Evolutionary conservation across 306 rosid species (phyloP).

Genomic region (Quercus berberidifolia): DNA sequence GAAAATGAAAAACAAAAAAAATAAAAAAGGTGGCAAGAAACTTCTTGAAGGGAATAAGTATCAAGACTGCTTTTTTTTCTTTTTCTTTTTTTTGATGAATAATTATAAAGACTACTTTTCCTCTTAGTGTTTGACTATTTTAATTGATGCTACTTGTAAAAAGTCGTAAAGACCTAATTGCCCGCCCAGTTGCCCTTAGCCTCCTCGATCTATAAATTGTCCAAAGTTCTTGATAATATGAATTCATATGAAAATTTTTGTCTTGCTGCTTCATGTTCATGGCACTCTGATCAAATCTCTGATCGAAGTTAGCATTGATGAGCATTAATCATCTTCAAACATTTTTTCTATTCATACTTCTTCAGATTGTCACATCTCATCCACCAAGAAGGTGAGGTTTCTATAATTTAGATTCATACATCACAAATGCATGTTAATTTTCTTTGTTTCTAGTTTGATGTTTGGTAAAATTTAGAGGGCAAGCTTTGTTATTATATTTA

Average conservation of each 20-base stretch:
- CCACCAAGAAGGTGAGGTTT: background rate
- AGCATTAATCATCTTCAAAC: no score
- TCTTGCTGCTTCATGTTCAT: no score
- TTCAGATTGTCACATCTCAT: slow-evolving; percentile 14
- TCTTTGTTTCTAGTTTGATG: background rate
- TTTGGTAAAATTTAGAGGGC: background rate
- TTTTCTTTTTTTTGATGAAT: no score
- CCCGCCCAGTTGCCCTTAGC: background rate
- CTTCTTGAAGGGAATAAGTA: background rate
- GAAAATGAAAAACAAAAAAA: background rate
- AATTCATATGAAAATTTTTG: no score
- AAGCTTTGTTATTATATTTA: background rate
- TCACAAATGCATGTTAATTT: background rate
- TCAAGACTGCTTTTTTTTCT: no score
- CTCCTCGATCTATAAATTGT: background rate
- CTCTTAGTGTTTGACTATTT: background rate
- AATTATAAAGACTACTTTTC: background rate
- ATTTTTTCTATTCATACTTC: background rate
- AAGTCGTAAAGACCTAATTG: background rate
- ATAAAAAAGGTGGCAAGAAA: background rate
- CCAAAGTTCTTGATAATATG: no score
- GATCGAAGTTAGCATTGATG: no score
- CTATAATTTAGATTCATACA: background rate
- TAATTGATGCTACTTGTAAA: background rate
- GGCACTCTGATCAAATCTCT: no score